Conservation (phyloP, 306 rosid species). For the Prunus mume region DNA sequence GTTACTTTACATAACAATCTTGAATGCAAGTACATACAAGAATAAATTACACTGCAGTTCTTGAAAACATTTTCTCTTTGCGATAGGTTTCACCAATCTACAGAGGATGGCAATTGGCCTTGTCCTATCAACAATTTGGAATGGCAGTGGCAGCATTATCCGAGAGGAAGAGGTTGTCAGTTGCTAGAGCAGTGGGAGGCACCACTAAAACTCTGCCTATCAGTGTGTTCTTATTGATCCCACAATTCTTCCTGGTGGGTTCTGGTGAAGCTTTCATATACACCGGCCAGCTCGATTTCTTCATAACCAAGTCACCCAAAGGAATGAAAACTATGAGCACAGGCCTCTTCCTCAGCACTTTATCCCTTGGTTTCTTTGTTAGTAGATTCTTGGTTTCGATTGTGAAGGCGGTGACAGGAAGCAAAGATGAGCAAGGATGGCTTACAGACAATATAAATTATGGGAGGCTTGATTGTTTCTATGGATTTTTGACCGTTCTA, state of each 20-base stretch:
- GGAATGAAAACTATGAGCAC: slow-evolving; percentile 99
- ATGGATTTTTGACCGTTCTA: slow-evolving; percentile 58
- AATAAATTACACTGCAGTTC: background rate
- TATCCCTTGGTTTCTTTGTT: slow-evolving; percentile 80
- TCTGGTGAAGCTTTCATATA: slow-evolving; percentile 96
- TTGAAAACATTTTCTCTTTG: background rate
- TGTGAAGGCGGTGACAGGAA: slow-evolving; percentile 56
- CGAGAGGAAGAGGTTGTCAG: slow-evolving; percentile 59
- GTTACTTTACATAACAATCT: too few species aligned
- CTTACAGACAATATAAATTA: slow-evolving; percentile 66
- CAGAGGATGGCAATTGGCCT: slow-evolving; percentile 85
- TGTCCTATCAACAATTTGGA: slow-evolving; percentile 54
- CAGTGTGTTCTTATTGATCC: slow-evolving; percentile 72
- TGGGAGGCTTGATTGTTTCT: slow-evolving; percentile 85
- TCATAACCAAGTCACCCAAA: slow-evolving; percentile 88
- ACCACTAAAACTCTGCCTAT: slow-evolving; percentile 49
- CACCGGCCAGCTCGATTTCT: slow-evolving; percentile 95
- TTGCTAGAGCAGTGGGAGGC: slow-evolving; percentile 40
- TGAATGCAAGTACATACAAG: too few species aligned
- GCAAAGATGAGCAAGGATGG: slow-evolving; percentile 68
- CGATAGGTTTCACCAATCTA: slow-evolving; percentile 67
- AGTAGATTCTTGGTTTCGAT: slow-evolving; percentile 80
- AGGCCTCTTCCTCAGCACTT: slow-evolving; percentile 78
- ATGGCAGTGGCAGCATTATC: slow-evolving; percentile 68
- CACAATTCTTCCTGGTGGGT: slow-evolving; percentile 85